Evolutionary conservation across 371 early-diverging fungal species (phyloP).

Genomic region (Funneliformis caledonium): DNA sequence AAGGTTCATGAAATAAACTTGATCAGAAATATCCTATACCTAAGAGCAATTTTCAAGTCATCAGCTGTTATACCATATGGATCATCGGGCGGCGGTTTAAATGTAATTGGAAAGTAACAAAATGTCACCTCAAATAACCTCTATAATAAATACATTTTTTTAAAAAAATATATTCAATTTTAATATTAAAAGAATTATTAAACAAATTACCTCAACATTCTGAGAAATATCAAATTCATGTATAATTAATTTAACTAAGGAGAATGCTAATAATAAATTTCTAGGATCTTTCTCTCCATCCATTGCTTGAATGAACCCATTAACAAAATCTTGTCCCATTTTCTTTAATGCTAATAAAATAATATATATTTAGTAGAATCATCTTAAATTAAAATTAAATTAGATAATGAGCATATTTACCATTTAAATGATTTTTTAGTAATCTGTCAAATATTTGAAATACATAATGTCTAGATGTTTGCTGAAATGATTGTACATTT

Average conservation of each 20-base stretch:
- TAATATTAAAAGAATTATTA: neutral
- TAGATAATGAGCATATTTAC: conserved; percentile 23
- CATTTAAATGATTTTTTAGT: conserved; percentile 39
- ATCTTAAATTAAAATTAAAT: neutral
- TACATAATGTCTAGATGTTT: conserved; percentile 57
- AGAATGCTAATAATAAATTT: conserved; percentile 87
- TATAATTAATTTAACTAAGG: conserved; percentile 67
- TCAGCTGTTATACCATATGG: conserved; percentile 92
- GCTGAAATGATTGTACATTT: conserved; percentile 65
- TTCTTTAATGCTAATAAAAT: conserved; percentile 44
- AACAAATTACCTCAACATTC: conserved; percentile 67
- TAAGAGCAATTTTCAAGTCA: conserved; percentile 79
- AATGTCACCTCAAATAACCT: conserved; percentile 94
- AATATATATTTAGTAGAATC: neutral
- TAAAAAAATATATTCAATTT: neutral
- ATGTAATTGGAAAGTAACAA: conserved; percentile 99
- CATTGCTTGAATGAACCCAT: conserved; percentile 84
- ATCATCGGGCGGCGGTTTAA: conserved; percentile 93
- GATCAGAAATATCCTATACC: conserved; percentile 44
- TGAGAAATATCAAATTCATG: conserved; percentile 73
- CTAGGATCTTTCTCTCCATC: conserved; percentile 99
- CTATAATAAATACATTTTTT: conserved; percentile 43
- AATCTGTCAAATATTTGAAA: conserved; percentile 57
- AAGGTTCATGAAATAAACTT: neutral
- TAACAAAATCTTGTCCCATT: conserved; percentile 70